Evolutionary conservation across 2,329 filamentous ascomycete genomes (phyloP).

Genomic region (Paracorniculantispora psalliotae): DNA sequence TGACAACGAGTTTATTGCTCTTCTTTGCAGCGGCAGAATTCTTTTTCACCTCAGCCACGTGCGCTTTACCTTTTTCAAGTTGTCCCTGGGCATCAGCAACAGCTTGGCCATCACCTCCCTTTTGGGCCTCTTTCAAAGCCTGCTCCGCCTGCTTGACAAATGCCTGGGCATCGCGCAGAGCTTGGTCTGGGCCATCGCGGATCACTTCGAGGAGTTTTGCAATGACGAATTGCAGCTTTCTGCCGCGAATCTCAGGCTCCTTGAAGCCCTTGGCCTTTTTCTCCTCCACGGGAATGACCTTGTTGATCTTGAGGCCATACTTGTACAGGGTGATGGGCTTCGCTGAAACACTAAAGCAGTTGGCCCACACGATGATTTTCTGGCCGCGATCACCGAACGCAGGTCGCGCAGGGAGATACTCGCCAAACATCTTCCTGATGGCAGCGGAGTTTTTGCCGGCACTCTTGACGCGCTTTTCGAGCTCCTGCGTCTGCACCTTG

Average conservation of each 20-base stretch:
- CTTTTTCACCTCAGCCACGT: not conserved
- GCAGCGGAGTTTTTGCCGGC: conserved; percentile 6
- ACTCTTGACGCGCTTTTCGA: not conserved
- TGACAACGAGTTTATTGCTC: conserved; percentile 31
- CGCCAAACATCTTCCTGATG: conserved; percentile 15
- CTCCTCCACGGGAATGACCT: conserved; percentile 18
- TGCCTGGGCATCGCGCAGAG: not conserved
- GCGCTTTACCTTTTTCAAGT: not conserved
- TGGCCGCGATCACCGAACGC: conserved; percentile 42
- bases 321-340: conserved; percentile 35
- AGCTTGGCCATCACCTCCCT: not conserved
- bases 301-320: conserved; percentile 39
- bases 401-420: conserved; percentile 42
- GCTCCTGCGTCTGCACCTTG: conserved; percentile 19
- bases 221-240: conserved; percentile 40
- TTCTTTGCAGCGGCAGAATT: not conserved
- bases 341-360: conserved; percentile 46
- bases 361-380: conserved; percentile 45
- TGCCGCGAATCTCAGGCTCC: conserved; percentile 33
- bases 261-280: conserved; percentile 12
- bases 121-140: not conserved
- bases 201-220: conserved; percentile 33
- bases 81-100: not conserved
- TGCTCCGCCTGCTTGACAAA: not conserved
- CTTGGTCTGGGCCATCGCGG: conserved; percentile 17